Percentiles rank a stretch among this genome's conserved stretches.
These are phyloP conservation scores for Apiospora marii DNA, from an alignment of 2,329 filamentous ascomycete genomes.

Conservation along the genomic window DNA sequence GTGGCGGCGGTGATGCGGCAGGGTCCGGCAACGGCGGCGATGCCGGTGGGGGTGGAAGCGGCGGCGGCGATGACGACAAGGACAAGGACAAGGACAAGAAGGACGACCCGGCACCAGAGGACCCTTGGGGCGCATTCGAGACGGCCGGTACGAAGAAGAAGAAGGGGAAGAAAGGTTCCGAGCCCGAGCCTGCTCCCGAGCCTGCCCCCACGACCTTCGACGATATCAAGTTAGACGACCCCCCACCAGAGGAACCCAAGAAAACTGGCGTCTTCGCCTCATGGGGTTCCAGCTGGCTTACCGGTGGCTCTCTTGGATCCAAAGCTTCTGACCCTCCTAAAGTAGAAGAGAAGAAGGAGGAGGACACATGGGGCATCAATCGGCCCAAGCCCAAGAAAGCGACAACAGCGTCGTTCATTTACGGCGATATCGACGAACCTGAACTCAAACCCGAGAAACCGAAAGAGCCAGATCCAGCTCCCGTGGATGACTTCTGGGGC, in stretches of 20 bases:
- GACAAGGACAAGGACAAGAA: slow-evolving; percentile 39
- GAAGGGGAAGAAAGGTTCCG: slow-evolving; percentile 57
- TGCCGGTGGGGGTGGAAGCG: slow-evolving; percentile 43
- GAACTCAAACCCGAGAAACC: slow-evolving; percentile 41
- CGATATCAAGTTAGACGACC: slow-evolving; percentile 72
- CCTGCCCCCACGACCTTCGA: slow-evolving; percentile 57
- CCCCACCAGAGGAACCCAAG: slow-evolving; percentile 51
- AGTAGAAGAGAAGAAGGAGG: slow-evolving; percentile 51
- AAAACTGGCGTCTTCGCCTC: slow-evolving; percentile 54
- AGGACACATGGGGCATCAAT: slow-evolving; percentile 57
- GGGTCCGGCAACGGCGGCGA: slow-evolving; percentile 32
- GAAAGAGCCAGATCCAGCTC: slow-evolving; percentile 31
- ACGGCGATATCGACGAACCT: slow-evolving; percentile 50
- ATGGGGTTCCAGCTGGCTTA: slow-evolving; percentile 68
- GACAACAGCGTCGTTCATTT: slow-evolving; percentile 54
- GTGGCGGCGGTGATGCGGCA: slow-evolving; percentile 38
- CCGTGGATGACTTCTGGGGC: slow-evolving; percentile 28
- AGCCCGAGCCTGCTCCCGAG: slow-evolving; percentile 38
- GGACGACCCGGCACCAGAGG: slow-evolving; percentile 48
- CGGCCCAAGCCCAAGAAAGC: slow-evolving; percentile 61
- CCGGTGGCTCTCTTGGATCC: slow-evolving; percentile 52
- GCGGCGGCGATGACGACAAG: slow-evolving; percentile 49
- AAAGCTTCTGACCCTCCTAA: slow-evolving; percentile 43
- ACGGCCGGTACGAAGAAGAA: slow-evolving; percentile 62
- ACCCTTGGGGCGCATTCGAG: slow-evolving; percentile 59